A percentile compares a stretch with the other conserved stretches of the same genome.
phyloP scores from a whole-genome alignment of 495 filamentous ascomycete species.

The Aspergillus haitiensis region DNA sequence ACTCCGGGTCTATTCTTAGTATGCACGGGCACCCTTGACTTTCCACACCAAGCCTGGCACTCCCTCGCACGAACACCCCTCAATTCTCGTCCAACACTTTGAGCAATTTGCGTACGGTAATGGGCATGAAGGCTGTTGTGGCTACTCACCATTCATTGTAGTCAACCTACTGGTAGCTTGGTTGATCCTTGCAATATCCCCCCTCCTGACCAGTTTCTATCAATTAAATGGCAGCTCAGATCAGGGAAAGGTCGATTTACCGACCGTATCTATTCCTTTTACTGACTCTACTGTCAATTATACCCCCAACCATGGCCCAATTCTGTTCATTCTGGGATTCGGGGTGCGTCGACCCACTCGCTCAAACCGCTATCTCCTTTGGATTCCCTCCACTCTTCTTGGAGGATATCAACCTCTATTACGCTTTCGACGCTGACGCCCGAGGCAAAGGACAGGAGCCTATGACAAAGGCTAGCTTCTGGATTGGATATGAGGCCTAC shows the following conservation, averaged over 20 bases:
- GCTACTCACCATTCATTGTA: constrained; percentile 3
- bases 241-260: constrained; percentile 14
- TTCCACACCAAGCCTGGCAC: not conserved
- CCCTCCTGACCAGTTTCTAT: constrained; percentile 12
- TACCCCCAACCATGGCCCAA: constrained; percentile 30
- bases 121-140: constrained; percentile 24
- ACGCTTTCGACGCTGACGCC: constrained; percentile 40
- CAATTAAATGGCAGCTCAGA: constrained; percentile 28
- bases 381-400: constrained; percentile 42
- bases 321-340: constrained; percentile 44
- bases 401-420: constrained; percentile 40
- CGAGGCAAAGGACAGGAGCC: constrained; percentile 37
- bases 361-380: constrained; percentile 42
- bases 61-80: not conserved
- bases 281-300: constrained; percentile 23
- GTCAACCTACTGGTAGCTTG: constrained; percentile 21
- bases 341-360: constrained; percentile 45
- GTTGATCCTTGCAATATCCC: constrained; percentile 28
- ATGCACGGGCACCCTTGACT: constrained; percentile 1
- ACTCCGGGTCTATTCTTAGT: not conserved
- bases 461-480: constrained; percentile 45
- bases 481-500: constrained; percentile 41
- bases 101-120: not conserved
- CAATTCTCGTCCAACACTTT: not conserved
- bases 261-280: constrained; percentile 26